Evolutionary conservation across 23 red algal genomes (phyloP).

Genomic region (Porphyridium purpureum): DNA sequence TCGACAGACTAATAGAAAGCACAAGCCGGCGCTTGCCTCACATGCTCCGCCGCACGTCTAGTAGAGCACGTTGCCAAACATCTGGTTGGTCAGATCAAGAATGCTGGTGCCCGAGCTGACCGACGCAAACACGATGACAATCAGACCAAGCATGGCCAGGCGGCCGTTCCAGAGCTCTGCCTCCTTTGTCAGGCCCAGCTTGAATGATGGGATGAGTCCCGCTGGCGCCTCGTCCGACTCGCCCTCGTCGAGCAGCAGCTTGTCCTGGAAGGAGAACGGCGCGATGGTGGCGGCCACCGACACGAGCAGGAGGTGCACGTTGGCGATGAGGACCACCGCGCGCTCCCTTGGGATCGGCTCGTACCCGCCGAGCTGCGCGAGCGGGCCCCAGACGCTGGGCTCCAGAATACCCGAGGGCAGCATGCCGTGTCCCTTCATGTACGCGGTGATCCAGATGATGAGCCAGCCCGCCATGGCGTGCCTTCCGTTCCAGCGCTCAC

Average conservation of each 20-base stretch:
- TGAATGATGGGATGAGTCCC: slow-evolving; percentile 55
- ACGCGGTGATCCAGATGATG: slow-evolving; percentile 33
- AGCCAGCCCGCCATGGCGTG: slow-evolving; percentile 82
- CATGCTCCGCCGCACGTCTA: too few relatives aligned
- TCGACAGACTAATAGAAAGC: too few relatives aligned
- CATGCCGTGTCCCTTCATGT: slow-evolving; percentile 59
- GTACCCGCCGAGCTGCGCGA: slow-evolving; percentile 24
- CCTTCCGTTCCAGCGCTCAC: slow-evolving; percentile 76
- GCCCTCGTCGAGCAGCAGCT: slow-evolving; percentile 54
- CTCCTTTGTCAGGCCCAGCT: slow-evolving; percentile 63
- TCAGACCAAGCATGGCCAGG: slow-evolving; percentile 70
- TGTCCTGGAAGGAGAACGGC: slow-evolving; percentile 87
- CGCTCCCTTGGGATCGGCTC: slow-evolving; percentile 43
- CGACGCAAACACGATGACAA: slow-evolving; percentile 19
- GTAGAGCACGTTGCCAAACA: slow-evolving; percentile 63
- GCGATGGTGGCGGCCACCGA: slow-evolving; percentile 63
- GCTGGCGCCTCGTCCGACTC: slow-evolving; percentile 72
- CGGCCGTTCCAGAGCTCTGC: slow-evolving; percentile 81
- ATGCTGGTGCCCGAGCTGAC: slow-evolving; percentile 33
- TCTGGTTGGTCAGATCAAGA: slow-evolving; percentile 53
- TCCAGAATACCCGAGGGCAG: slow-evolving; percentile 44
- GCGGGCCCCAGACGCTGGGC: slow-evolving; percentile 31
- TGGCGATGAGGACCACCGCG: slow-evolving; percentile 55
- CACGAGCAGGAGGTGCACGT: slow-evolving; percentile 76
- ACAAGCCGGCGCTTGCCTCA: too few relatives aligned